These are phyloP conservation scores for Pyronema domesticum DNA, from an alignment of 495 filamentous ascomycete genomes.

Conservation along the genomic window DNA sequence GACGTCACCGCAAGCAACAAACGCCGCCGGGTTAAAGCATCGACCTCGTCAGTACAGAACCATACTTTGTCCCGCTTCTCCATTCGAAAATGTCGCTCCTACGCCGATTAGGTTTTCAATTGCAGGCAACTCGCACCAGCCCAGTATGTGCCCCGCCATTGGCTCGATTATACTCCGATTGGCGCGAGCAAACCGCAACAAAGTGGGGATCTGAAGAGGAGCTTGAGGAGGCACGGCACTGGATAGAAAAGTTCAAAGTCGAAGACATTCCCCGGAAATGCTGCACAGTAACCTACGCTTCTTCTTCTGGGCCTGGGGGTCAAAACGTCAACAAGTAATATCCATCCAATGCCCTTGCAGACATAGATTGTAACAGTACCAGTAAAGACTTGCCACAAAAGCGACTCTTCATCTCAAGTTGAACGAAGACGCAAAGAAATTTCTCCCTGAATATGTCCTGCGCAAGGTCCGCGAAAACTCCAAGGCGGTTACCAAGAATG, in stretches of 20 bases:
- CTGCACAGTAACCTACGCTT: slow-evolving; percentile 53
- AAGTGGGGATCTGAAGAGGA: slow-evolving; percentile 35
- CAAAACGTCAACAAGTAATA: slow-evolving; percentile 94
- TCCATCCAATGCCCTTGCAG: neutral
- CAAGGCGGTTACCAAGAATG: slow-evolving; percentile 31
- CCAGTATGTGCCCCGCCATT: neutral
- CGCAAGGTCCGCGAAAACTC: slow-evolving; percentile 38
- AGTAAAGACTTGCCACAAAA: slow-evolving; percentile 69
- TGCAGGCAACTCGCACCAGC: neutral
- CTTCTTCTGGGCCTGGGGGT: slow-evolving; percentile 83
- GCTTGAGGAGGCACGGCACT: slow-evolving; percentile 51
- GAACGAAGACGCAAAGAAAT: slow-evolving; percentile 34
- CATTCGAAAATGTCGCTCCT: neutral
- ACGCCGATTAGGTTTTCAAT: neutral
- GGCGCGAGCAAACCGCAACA: neutral
- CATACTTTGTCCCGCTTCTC: too few relatives aligned
- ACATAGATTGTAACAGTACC: neutral
- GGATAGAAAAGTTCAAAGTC: slow-evolving; percentile 48
- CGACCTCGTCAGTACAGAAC: too few relatives aligned
- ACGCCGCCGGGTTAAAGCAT: too few relatives aligned
- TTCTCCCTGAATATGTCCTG: slow-evolving; percentile 54
- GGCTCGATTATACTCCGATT: neutral
- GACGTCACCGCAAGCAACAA: too few relatives aligned
- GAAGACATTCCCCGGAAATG: slow-evolving; percentile 45
- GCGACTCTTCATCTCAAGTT: slow-evolving; percentile 54